phyloP scores from a whole-genome alignment of 345 rosid species.

The Euclidium syriacum region DNA sequence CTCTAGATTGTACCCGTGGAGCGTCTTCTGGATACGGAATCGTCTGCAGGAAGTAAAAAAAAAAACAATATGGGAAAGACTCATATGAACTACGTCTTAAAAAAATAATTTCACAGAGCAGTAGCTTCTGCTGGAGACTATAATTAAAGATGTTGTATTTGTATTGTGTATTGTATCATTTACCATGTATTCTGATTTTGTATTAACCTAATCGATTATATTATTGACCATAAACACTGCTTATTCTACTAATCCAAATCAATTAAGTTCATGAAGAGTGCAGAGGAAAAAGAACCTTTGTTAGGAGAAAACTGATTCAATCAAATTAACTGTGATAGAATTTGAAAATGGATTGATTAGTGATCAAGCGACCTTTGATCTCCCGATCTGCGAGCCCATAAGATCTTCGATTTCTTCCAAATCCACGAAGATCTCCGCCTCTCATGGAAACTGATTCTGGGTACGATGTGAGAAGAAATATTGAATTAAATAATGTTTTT shows the following conservation, averaged over 20 bases:
- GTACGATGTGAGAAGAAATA: too few species aligned
- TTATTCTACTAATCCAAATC: background rate
- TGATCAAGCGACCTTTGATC: too few species aligned
- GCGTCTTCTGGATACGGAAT: conserved; percentile 47
- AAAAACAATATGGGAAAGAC: background rate
- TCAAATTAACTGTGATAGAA: too few species aligned
- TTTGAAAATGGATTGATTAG: too few species aligned
- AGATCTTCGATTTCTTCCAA: too few species aligned
- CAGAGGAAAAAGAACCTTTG: background rate
- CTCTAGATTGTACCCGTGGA: conserved; percentile 47
- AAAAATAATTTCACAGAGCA: conserved; percentile 21
- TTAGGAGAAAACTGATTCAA: too few species aligned
- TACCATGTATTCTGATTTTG: background rate
- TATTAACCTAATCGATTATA: conserved; percentile 12
- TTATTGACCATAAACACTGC: background rate
- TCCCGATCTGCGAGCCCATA: too few species aligned
- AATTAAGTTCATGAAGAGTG: background rate
- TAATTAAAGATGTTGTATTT: background rate
- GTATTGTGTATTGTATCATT: conserved; percentile 14
- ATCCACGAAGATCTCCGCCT: too few species aligned
- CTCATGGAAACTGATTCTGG: too few species aligned
- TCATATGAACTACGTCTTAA: background rate
- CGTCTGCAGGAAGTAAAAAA: conserved; percentile 44
- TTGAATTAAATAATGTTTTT: too few species aligned
- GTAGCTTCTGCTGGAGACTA: conserved; percentile 21